Conservation (phyloP, 1,284 basidiomycete genomes). For the Trametes hirsuta region DNA sequence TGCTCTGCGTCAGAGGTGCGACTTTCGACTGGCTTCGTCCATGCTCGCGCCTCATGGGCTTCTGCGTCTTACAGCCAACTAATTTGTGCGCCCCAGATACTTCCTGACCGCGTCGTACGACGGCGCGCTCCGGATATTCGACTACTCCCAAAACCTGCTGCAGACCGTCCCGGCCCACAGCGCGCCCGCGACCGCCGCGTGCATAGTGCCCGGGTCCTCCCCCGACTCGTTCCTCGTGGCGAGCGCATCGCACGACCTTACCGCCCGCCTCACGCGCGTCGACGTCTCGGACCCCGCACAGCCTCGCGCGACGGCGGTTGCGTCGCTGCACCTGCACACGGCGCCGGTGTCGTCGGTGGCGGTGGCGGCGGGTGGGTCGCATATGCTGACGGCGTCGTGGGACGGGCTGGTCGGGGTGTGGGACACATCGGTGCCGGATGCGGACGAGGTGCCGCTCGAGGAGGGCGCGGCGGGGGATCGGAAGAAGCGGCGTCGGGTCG, state of each 20-base stretch:
- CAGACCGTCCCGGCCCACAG: conserved; percentile 56
- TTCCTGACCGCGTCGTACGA: conserved; percentile 86
- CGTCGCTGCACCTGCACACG: conserved; percentile 77
- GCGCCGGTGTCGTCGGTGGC: conserved; percentile 72
- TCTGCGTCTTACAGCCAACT: too few relatives aligned
- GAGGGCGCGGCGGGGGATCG: conserved; percentile 39
- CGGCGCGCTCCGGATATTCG: conserved; percentile 74
- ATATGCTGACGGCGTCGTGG: conserved; percentile 79
- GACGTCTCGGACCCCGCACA: conserved; percentile 38
- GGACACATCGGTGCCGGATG: conserved; percentile 62
- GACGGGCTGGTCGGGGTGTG: conserved; percentile 82
- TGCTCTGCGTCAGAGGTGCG: background rate
- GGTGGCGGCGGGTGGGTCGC: conserved; percentile 54
- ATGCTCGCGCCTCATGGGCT: too few relatives aligned
- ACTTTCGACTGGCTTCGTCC: too few relatives aligned
- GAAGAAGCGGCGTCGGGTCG: conserved; percentile 59
- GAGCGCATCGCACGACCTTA: conserved; percentile 85
- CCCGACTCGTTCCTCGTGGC: conserved; percentile 61
- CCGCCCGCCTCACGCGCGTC: conserved; percentile 65
- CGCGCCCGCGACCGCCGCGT: conserved; percentile 77
- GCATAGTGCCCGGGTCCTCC: conserved; percentile 51
- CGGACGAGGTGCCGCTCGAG: conserved; percentile 60
- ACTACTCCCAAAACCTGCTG: conserved; percentile 64
- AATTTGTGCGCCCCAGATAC: conserved; percentile 44
- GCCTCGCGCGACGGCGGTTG: conserved; percentile 45